Evolutionary conservation across 371 early-diverging fungal genomes (phyloP), one percentile per base, ranked within the genome.

Genomic region (Syncephalastrum racemosum): DNA sequence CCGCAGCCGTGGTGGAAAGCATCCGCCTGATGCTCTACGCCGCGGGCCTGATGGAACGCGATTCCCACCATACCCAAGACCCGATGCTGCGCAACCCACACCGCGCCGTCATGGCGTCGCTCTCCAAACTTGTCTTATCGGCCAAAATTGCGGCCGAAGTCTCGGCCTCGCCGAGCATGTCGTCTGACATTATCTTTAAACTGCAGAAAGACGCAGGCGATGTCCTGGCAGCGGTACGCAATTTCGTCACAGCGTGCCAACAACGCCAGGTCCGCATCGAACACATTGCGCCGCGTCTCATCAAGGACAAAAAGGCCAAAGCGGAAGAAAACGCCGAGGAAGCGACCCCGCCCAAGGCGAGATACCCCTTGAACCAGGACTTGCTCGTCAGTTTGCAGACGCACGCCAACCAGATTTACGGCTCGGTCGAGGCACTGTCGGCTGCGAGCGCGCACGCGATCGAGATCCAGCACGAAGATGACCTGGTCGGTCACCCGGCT

Each of bases 11-110:
- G 10, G 89, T 94, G 7, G 82, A 88, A 36, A 82, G 92, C n/a
- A 89, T 95, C 56, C 87, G 92, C 19, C 80, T 87, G 46, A 89
- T 96, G 89, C 78, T 97, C 48, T 85, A 85, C 43, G 83, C 92
- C 15, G 87, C 91, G 4, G 86, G 89, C 4, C 83, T 89, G 4
- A 77, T 87, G n/a, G 86, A 86, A 24, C 82, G 83, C 48, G 90
- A 91, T 31, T 61, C 69, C 8, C 62, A 83, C 0, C 82, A 84
- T 24, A 80, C 89, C 64, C 81, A 85, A 56, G 80, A 82, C 43
- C 82, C 85, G 57, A 75, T 77, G 19, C 59, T 83, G 15, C 82
- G 93, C 54, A 82, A 86, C 58, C 75, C 82, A 27, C 85, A 92
- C 72, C 82, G 86, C 16, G 80, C 83, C 22, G 80, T 96, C 36